phyloP scores from a whole-genome alignment of 108 stramenopile genomes.

The Chaetoceros tenuissimus region DNA sequence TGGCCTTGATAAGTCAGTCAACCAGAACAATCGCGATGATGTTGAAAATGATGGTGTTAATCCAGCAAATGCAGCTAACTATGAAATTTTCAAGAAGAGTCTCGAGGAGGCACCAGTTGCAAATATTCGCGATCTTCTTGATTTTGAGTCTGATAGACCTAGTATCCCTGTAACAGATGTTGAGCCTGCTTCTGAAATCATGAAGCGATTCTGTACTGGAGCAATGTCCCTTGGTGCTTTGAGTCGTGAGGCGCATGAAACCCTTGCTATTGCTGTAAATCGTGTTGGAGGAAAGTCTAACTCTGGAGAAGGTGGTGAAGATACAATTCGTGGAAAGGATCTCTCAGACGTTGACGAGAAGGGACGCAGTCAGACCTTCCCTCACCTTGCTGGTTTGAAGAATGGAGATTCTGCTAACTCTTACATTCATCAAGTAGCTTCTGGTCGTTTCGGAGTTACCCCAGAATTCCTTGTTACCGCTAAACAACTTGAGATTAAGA shows the following conservation, averaged over 20 bases:
- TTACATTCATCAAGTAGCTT: slow-evolving; percentile 89
- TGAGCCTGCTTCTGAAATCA: slow-evolving; percentile 79
- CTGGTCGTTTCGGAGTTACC: slow-evolving; percentile 92
- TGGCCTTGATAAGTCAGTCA: slow-evolving; percentile 79
- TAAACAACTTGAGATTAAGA: slow-evolving; percentile 92
- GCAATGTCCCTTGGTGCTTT: slow-evolving; percentile 94
- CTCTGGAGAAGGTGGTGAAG: slow-evolving; percentile 94
- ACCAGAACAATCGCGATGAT: slow-evolving; percentile 66
- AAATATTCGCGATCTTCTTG: slow-evolving; percentile 86
- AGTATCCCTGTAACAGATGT: slow-evolving; percentile 80
- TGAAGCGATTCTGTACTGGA: slow-evolving; percentile 88
- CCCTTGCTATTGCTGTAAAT: slow-evolving; percentile 91
- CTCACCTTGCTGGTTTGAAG: slow-evolving; percentile 80
- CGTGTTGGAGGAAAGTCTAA: slow-evolving; percentile 90
- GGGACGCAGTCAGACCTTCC: slow-evolving; percentile 73
- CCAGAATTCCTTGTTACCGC: slow-evolving; percentile 88
- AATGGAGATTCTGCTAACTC: slow-evolving; percentile 88
- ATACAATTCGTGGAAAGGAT: slow-evolving; percentile 54
- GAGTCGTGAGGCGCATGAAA: slow-evolving; percentile 90
- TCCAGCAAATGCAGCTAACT: slow-evolving; percentile 68
- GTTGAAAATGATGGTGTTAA: slow-evolving; percentile 70
- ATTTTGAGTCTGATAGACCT: slow-evolving; percentile 79
- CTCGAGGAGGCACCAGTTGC: slow-evolving; percentile 73
- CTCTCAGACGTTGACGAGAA: slow-evolving; percentile 74
- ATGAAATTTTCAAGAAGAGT: slow-evolving; percentile 84